These are phyloP conservation scores for Talaromyces sp. DNA, from an alignment of 2,329 filamentous ascomycete species.

Conservation along the genomic window DNA sequence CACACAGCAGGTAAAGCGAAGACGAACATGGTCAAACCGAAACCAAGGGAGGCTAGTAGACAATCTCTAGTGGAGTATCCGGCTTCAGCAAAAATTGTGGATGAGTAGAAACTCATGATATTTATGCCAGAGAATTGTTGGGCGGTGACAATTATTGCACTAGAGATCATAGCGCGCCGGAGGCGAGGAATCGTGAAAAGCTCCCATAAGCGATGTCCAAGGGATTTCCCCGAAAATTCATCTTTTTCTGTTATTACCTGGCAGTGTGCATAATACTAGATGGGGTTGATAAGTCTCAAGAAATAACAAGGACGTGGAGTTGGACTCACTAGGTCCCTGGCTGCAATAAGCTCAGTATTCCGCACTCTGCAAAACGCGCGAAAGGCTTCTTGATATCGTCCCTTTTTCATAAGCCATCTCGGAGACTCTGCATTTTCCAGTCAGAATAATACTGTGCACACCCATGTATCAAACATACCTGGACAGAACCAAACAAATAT, in stretches of 20 bases:
- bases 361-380: slow-evolving; percentile 30
- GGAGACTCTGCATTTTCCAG: slow-evolving; percentile 30
- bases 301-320: background rate
- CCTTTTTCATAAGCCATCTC: slow-evolving; percentile 37
- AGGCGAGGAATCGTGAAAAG: slow-evolving; percentile 53
- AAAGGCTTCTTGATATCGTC: slow-evolving; percentile 30
- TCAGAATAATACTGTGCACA: too few species aligned
- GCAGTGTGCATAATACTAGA: slow-evolving; percentile 43
- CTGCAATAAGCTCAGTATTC: slow-evolving; percentile 31
- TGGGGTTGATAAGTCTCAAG: background rate
- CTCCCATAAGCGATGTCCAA: slow-evolving; percentile 49
- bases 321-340: slow-evolving; percentile 27
- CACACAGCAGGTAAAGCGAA: slow-evolving; percentile 63
- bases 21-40: slow-evolving; percentile 61
- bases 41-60: slow-evolving; percentile 61
- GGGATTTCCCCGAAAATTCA: slow-evolving; percentile 23
- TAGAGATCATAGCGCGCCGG: slow-evolving; percentile 46
- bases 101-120: slow-evolving; percentile 56
- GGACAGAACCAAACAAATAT: slow-evolving; percentile 37
- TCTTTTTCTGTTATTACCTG: slow-evolving; percentile 43
- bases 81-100: slow-evolving; percentile 53
- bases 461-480: too few species aligned
- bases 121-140: slow-evolving; percentile 42
- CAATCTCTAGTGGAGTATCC: slow-evolving; percentile 45
- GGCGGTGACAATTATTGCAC: slow-evolving; percentile 35